Evolutionary conservation across 192 early-diverging fungal species (phyloP), one percentile per base, ranked within the genome.

Genomic region (Coemansia sp.): DNA sequence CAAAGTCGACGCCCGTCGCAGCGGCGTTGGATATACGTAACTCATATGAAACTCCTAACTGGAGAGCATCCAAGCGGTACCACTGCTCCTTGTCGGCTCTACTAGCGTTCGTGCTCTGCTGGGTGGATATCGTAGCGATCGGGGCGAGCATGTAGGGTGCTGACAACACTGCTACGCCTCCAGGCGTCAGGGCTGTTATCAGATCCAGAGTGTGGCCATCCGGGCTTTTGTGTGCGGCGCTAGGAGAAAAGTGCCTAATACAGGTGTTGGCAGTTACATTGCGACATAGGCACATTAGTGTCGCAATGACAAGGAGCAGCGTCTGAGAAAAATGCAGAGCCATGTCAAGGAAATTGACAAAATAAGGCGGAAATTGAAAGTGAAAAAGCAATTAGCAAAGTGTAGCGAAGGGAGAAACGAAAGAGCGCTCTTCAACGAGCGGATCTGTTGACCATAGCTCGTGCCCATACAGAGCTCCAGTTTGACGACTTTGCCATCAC

Each of bases 1-100:
- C 33, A 49, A 76, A 82, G 30, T 69, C 61, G 2, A 75, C 59
- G 1, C 75, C 75, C 16, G 66, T 67, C 10, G 75, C 71, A 17
- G 80, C 80, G 3, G 80, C 75, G 39, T 82, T 74, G 26, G 80
- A 82, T 38, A 82, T 55, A n/a, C 80, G 80, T 30, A 82, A 33
- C 60, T 82, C 80, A 13, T 82, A 76, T 8, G 72, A 75, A 8
- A 33, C 43, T 0, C 44, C 68, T 7, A 44, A 33, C 1, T 50
- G 37, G 14, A 77, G 66, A 39, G 64, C 37, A 26, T 43, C 35
- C 37, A 83, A 59, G 9, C 39, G 40, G 42, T 77, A 83, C 80
- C 80, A 83, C 6, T 63, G 49, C 47, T 63, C 75, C 53, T 67
- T 71, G 26, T 72, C 64, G 6, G 10, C 9, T 13, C 2, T 19